Base-by-base conservation (phyloP, 2,329 filamentous ascomycete species). In the Colletotrichum gigasporum region DNA sequence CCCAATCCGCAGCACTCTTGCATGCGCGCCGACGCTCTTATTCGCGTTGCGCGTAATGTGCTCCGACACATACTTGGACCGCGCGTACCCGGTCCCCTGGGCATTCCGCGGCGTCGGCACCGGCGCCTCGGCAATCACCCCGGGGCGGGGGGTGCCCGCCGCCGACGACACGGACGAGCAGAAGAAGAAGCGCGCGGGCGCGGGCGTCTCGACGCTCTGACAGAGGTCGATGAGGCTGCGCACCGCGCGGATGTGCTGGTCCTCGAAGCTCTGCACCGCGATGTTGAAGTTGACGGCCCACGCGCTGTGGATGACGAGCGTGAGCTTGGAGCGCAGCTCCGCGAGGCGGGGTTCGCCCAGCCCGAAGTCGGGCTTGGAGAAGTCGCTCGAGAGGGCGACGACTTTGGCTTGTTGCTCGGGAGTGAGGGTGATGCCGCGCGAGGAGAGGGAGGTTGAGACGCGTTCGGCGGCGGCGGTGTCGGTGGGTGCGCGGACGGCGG, bases 41-140 rank as follows among this genome's bases (percentile, higher is more conserved):
- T 6, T 41, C 28, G 57, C 32, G 8, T 50, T 59, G 24, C 20
- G 72, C 50, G 52, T 73, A 70, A 85, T 78, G n/a, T 81, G 75
- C 67, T 85, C 83, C 0, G 80, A 75, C 2, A 85, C 81, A 47
- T 77, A 76, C 68, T 85, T 85, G 0, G 79, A 82, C 22, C 76
- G 72, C 0, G 81, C 82, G 44, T 86, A 85, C 2, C 83, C 83
- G 71, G 83, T 85, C 4, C 73, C 74, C 64, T 83, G 81, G 0
- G 81, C 82, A 66, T 79, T 73, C 1, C 57, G 10, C n/a, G 50
- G 34, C 24, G 34, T 53, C 16, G 50, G 50, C 11, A 53, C 56
- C 0, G 76, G 71, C 34, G 78, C 68, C 1, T 69, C 56, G 9
- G 26, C 47, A 1, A 56, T 16, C 2, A 9, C 22, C 18, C 55